phyloP scores from a whole-genome alignment of 2,329 filamentous ascomycete genomes.

The Thielaviopsis ethacetica region DNA sequence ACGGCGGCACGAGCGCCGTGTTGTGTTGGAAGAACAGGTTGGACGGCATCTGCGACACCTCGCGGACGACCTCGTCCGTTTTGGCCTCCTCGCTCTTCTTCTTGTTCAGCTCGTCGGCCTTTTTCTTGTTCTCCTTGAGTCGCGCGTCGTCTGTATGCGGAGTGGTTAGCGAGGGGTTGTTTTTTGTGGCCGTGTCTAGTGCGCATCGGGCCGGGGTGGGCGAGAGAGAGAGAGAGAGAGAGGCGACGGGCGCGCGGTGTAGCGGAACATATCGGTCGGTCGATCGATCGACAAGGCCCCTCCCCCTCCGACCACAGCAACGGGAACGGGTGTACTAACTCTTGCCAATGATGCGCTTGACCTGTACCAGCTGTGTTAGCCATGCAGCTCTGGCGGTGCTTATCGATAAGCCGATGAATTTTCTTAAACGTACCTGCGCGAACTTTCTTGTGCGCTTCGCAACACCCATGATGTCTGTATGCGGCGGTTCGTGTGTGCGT shows the following conservation, averaged over 20 bases:
- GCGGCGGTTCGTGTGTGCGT: neutral
- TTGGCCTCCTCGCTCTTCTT: conserved; percentile 40
- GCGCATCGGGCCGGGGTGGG: too few species aligned
- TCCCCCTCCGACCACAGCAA: too few species aligned
- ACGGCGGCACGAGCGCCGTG: conserved; percentile 68
- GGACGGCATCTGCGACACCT: conserved; percentile 67
- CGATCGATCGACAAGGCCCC: too few species aligned
- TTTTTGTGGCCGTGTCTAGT: too few species aligned
- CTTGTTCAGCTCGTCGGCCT: conserved; percentile 40
- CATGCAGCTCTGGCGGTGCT: conserved; percentile 10
- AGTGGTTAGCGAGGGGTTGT: neutral
- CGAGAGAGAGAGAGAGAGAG: too few species aligned
- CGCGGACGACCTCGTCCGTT: conserved; percentile 48
- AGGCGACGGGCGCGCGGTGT: too few species aligned
- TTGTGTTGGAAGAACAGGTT: conserved; percentile 84
- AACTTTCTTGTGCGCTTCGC: conserved; percentile 89
- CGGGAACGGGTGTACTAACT: conserved; percentile 16
- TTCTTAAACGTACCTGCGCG: conserved; percentile 34
- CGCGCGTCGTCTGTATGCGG: conserved; percentile 44
- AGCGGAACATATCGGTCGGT: too few species aligned
- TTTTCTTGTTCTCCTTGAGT: conserved; percentile 64
- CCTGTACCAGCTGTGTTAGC: conserved; percentile 21
- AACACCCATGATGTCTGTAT: conserved; percentile 51
- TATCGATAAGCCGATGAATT: conserved; percentile 13
- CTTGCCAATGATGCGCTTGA: conserved; percentile 71